Base-by-base conservation (phyloP, 805 yeast species). In the Hermanozyma aechmeae region DNA sequence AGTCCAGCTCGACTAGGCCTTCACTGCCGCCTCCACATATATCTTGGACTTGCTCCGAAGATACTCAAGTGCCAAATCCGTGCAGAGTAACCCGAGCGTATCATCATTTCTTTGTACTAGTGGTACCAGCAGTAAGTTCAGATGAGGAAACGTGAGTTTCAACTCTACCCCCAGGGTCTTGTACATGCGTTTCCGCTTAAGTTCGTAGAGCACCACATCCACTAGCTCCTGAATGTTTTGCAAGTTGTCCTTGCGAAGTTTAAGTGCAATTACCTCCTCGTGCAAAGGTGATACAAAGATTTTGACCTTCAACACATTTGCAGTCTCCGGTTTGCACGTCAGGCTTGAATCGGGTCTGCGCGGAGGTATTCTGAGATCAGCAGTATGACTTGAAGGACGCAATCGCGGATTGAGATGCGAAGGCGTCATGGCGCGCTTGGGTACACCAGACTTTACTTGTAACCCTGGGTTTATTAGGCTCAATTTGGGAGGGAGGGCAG, bases 41-140 rank as follows among this genome's bases (percentile, higher is more conserved):
- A 51, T 33, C 28, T 39, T 45, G 17, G 36, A 38, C 33, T 44
- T 45, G 15, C 33, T 27, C 32, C 31, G 34, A 14, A 52, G 33
- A 27, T 51, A 51, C 28, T 51, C 56, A 46, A 30, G 4, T 34
- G 42, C 13, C 39, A 33, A 5, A 32, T 25, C 21, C 25, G 12
- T 16, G 20, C 11, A 21, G 12, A 26, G 24, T 10, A 21, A 18
- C 12, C 21, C 19, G 4, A 27, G 25, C 27, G 24, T 29, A 6
- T 27, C 39, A 11, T 26, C 25, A 4, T 30, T 29, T 4, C 39
- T 24, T 14, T n/a, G n/a, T n/a, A n/a, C n/a, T n/a, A 34, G 38
- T n/a, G 19, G 28, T 22, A 40, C 33, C 15, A 31, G 30, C 10
- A 26, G 21, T 15, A 39, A 26, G 18, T 32, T 24, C 21, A 28